These are phyloP conservation scores for Mycena maculata DNA, from an alignment of 768 basidiomycete species.

Conservation along the genomic window DNA sequence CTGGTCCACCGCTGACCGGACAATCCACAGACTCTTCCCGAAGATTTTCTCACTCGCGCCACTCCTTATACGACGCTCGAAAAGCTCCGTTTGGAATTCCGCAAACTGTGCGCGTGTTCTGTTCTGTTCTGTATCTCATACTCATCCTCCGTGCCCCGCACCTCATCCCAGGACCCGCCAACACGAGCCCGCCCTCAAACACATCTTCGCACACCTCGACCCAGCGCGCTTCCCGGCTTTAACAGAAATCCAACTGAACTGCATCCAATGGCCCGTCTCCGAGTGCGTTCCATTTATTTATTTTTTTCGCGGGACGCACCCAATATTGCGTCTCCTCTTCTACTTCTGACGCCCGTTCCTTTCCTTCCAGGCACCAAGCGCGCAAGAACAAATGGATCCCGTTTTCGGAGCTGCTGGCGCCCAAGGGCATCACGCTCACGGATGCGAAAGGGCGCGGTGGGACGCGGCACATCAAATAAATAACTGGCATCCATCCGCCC, in stretches of 20 bases:
- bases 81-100: not conserved
- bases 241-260: not conserved
- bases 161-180: not conserved
- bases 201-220: not conserved
- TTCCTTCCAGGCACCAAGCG: not conserved
- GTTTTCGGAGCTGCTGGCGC: constrained; percentile 4
- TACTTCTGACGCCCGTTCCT: not conserved
- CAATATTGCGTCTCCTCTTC: too few relatives aligned
- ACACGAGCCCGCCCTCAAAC: not conserved
- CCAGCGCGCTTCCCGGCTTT: constrained; percentile 4
- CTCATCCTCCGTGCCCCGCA: too few relatives aligned
- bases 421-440: constrained; percentile 7
- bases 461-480: too few relatives aligned
- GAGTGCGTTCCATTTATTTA: constrained; percentile 2
- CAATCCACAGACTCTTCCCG: not conserved
- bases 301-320: too few relatives aligned
- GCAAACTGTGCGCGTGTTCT: not conserved
- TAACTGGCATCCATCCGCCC: too few relatives aligned
- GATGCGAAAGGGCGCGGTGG: not conserved
- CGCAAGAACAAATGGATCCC: constrained; percentile 3
- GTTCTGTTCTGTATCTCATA: not conserved
- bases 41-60: not conserved
- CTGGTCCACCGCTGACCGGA: not conserved
- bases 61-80: not conserved
- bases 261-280: constrained; percentile 10